Conservation (phyloP, 192 early-diverging fungal species). For the Lobosporangium transversale region DNA sequence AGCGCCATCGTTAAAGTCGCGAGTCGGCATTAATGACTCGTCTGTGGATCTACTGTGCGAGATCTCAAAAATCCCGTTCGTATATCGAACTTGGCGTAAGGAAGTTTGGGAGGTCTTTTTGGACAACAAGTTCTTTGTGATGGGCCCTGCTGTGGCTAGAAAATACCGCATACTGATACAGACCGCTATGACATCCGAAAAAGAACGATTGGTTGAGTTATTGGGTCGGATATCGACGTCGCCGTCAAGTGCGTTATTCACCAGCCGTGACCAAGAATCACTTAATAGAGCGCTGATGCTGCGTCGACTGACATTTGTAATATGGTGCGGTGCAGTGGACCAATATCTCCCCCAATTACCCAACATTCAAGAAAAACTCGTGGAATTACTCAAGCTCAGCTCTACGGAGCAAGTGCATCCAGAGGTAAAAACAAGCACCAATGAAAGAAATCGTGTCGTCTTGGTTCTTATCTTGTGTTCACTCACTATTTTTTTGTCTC, state of each 20-base stretch:
- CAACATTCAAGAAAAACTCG: conserved; percentile 85
- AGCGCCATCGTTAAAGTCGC: conserved; percentile 70
- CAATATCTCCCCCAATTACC: conserved; percentile 85
- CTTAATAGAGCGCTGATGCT: conserved; percentile 71
- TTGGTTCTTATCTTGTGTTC: too few relatives aligned
- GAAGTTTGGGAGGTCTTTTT: conserved; percentile 83
- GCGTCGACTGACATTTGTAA: conserved; percentile 81
- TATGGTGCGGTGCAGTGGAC: conserved; percentile 77
- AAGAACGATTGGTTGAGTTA: conserved; percentile 79
- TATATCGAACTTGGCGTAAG: conserved; percentile 74
- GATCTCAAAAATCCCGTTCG: conserved; percentile 69
- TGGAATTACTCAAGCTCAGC: conserved; percentile 82
- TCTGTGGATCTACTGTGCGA: conserved; percentile 69
- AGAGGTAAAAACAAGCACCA: conserved; percentile 61
- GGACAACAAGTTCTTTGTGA: conserved; percentile 76
- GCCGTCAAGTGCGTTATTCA: conserved; percentile 78
- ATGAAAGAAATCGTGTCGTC: too few relatives aligned
- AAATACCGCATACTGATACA: conserved; percentile 79
- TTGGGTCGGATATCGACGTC: conserved; percentile 77
- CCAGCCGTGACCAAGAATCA: conserved; percentile 84
- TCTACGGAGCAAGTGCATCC: conserved; percentile 76
- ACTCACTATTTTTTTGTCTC: too few relatives aligned
- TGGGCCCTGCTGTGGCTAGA: conserved; percentile 58
- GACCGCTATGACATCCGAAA: conserved; percentile 76
- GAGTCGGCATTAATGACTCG: conserved; percentile 49